Conservation (phyloP, 2,329 filamentous ascomycete genomes). For the Scleromitrula shiraiana region DNA sequence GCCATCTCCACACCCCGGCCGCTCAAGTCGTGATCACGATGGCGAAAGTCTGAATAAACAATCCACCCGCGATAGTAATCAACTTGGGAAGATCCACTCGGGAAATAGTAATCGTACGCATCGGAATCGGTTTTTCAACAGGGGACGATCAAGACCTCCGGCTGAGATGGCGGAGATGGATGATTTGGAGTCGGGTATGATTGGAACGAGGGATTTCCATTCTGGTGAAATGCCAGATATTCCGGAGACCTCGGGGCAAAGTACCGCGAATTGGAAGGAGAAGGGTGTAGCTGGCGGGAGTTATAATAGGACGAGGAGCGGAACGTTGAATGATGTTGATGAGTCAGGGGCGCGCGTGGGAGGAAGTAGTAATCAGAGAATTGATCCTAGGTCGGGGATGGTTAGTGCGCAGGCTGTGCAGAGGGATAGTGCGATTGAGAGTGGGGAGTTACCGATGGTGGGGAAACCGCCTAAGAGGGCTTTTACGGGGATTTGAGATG, state of each 20-base stretch:
- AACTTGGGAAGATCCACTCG: constrained; percentile 27
- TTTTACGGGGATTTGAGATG: not conserved
- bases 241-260: constrained; percentile 29
- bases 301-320: not conserved
- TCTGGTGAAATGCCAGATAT: constrained; percentile 36
- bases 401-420: constrained; percentile 27
- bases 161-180: constrained; percentile 23
- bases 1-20: constrained; percentile 29
- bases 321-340: not conserved
- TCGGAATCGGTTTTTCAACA: constrained; percentile 54
- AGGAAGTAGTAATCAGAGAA: constrained; percentile 7
- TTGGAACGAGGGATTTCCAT: constrained; percentile 6
- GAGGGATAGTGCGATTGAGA: constrained; percentile 19
- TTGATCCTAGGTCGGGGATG: constrained; percentile 29
- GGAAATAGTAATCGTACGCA: constrained; percentile 35
- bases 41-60: constrained; percentile 12
- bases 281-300: not conserved
- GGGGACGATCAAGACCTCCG: constrained; percentile 25
- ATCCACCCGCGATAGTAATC: constrained; percentile 15
- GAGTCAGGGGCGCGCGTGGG: not conserved
- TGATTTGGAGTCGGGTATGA: constrained; percentile 26
- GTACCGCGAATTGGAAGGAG: constrained; percentile 11
- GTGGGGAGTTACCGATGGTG: constrained; percentile 19
- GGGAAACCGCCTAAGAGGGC: not conserved
- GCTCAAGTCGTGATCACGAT: constrained; percentile 12